Conservation (phyloP, 768 basidiomycete genomes). For the Rhodotorula kratochvilovae region DNA sequence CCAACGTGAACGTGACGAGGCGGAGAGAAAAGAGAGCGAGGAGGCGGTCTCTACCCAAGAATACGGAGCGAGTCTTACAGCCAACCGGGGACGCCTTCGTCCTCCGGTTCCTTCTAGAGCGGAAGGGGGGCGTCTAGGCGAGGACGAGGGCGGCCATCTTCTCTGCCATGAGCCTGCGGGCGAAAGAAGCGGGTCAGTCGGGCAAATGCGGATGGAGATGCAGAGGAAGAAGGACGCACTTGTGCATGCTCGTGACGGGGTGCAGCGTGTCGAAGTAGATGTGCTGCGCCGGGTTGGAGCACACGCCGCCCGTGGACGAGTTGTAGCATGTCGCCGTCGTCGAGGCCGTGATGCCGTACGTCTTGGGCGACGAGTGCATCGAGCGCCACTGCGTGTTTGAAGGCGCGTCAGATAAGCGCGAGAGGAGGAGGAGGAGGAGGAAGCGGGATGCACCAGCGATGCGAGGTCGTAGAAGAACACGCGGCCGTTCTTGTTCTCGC, state of each 20-base stretch:
- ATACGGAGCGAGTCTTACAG: not conserved
- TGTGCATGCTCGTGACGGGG: conserved; percentile 25
- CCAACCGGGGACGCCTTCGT: no score
- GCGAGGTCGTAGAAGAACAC: conserved; percentile 26
- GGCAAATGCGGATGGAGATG: not conserved
- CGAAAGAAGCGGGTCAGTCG: not conserved
- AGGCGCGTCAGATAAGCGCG: not conserved
- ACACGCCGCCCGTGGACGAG: conserved; percentile 15
- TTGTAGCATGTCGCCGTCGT: conserved; percentile 21
- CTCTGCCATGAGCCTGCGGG: conserved; percentile 16
- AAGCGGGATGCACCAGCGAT: not conserved
- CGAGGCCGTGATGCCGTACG: conserved; percentile 10
- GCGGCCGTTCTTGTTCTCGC: conserved; percentile 1
- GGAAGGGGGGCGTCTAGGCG: not conserved
- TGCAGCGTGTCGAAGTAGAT: conserved; percentile 39
- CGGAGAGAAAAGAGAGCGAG: not conserved
- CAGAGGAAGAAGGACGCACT: not conserved
- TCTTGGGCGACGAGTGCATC: conserved; percentile 2
- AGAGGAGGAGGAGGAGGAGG: not conserved
- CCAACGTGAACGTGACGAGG: not conserved
- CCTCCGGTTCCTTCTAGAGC: not conserved
- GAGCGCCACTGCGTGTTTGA: conserved; percentile 5
- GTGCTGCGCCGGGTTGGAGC: conserved; percentile 17
- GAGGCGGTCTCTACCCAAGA: not conserved
- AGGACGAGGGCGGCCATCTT: conserved; percentile 27